Base-by-base conservation (phyloP, 768 basidiomycete genomes). In the Kwoniella sp. region DNA sequence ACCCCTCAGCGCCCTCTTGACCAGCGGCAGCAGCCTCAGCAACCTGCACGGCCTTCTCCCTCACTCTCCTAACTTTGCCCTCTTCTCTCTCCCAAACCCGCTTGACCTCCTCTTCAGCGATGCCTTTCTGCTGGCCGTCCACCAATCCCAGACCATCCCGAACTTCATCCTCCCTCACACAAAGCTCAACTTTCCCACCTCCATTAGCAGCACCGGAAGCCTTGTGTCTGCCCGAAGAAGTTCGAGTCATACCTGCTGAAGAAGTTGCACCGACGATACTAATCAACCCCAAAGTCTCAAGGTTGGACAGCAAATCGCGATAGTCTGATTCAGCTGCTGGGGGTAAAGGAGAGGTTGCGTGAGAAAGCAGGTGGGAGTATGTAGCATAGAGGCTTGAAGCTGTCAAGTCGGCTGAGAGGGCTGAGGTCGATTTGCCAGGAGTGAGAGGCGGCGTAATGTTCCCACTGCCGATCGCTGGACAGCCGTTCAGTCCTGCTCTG, bases 251-350 rank as follows among this genome's bases (percentile, higher is more conserved):
- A 2, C 57, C 51, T 15, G 19, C 29, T 13, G 33, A 60, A 52
- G 53, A 26, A 15, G 37, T 30, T 29, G 36, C 49, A 52, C 27
- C 55, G 33, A 30, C 58, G 21, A 81, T 44, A 6, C 65, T 68
- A 47, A 81, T 53, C 29, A 81, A 56, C 24, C 79, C 77, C 7
- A 77, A 54, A 12, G 72, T 74, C 54, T 79, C 78, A 26, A 79
- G 72, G 55, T 78, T 79, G 44, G 77, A 77, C 15, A 81, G 63
- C 27, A 81, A 58, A 60, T 80, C 78, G 51, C 75, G 68, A 52
- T 77, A 81, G 69, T 81, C 80, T 26, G 76, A 72, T 48, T 79
- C 78, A 13, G 71, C 58, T 7, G 74, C 70, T 2, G 79, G 78
- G 12, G 74, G 73, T 69, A 79, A 74, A 5, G 79, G 77, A 2